These are phyloP conservation scores for Ramalina peruviana DNA, from an alignment of 495 filamentous ascomycete species.

Conservation along the genomic window DNA sequence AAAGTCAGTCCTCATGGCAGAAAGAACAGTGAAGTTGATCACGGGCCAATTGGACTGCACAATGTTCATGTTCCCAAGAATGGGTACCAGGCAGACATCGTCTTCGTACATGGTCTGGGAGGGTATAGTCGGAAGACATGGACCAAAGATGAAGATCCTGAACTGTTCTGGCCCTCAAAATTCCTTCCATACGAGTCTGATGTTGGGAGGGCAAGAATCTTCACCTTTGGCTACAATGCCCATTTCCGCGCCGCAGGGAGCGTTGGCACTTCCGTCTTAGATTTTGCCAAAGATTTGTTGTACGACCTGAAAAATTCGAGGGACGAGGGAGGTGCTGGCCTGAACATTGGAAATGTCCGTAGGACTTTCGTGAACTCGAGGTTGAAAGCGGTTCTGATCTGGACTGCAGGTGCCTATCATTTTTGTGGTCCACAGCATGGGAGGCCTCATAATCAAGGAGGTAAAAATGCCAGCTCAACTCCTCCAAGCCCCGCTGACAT, in stretches of 20 bases:
- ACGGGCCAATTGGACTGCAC: slow-evolving; percentile 21
- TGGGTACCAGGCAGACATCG: slow-evolving; percentile 21
- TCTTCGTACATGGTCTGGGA: slow-evolving; percentile 25
- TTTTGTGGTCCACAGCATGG: slow-evolving; percentile 23
- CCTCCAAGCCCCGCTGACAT: not conserved
- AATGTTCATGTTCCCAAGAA: slow-evolving; percentile 17
- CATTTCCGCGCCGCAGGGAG: slow-evolving; percentile 14
- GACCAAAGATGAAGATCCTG: slow-evolving; percentile 18
- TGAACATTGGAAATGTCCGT: slow-evolving; percentile 15
- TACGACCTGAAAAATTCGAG: slow-evolving; percentile 21
- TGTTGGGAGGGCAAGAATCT: slow-evolving; percentile 17
- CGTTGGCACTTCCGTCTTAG: slow-evolving; percentile 15
- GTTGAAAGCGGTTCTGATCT: not conserved
- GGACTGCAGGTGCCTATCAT: slow-evolving; percentile 14
- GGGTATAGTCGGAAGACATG: slow-evolving; percentile 23
- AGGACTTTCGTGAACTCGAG: not conserved
- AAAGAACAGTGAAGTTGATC: slow-evolving; percentile 5
- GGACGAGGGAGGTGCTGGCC: slow-evolving; percentile 12
- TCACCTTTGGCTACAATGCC: slow-evolving; percentile 27
- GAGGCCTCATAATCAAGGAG: slow-evolving; percentile 17
- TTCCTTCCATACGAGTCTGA: slow-evolving; percentile 24
- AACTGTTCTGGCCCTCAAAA: slow-evolving; percentile 22
- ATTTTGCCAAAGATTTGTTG: slow-evolving; percentile 28
- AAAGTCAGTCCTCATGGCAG: not conserved
- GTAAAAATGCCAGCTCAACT: not conserved